Base-by-base conservation (phyloP, 208 protist species). In the Leishmania major region DNA sequence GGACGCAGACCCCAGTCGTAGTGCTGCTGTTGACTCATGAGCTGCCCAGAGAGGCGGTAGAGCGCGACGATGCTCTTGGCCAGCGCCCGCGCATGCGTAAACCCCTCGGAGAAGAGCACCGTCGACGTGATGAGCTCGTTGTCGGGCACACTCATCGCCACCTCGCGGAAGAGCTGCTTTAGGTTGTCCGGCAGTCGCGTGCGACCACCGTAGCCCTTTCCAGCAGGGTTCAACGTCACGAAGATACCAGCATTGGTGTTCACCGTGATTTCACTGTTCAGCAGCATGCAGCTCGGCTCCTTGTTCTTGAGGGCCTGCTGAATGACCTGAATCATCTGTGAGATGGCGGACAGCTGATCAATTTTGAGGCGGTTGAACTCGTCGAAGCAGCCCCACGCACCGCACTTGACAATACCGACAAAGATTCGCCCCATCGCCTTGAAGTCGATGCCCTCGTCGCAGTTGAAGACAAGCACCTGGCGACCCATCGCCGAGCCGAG, bases 1-100 rank as follows among this genome's bases (percentile, higher is more conserved):
- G 99, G 99, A 51, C 99, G 95, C 75, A 99, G 90, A 79, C 98
- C 98, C 92, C 98, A 99, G 86, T 99, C 98, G 90, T 99, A 99
- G 91, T 99, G 99, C 82, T 97, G 92, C 90, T 99, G 98, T 80
- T 93, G 94, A 28, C 98, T 99, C 88, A 99, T 95, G 70, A 99
- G 95, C 93, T 99, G 96, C 57, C 97, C 91, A 86, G 97, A 99
- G 25, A 99, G 92, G 45, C 88, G 86, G 87, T 98, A 99, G 66
- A 99, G 88, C 69, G 97, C 90, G 72, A 98, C 91, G 47, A 99
- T 91, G 78, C 98, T 98, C 86, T 94, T 96, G 19, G 95, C 89
- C 43, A 99, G 85, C n/a, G 43, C 43, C 67, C 89, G 91, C 35
- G 93, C 94, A 76, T 98, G 91, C 40, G 89, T 94, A 87, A 98